Percentiles rank a stretch among this genome's conserved stretches.
Evolutionary conservation across 345 rosid species (phyloP).

Genomic region (Citrus inodora): DNA sequence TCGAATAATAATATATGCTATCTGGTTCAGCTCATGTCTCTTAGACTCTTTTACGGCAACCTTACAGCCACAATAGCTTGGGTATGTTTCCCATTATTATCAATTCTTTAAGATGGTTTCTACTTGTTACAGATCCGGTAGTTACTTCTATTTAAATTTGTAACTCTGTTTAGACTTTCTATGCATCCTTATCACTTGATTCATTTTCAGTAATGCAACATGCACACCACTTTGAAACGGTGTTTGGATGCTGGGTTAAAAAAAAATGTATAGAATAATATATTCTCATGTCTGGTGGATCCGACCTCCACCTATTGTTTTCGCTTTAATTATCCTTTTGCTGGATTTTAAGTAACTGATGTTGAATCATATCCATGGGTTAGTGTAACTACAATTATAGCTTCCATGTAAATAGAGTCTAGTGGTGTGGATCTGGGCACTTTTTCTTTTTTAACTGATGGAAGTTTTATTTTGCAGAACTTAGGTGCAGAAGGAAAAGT

Average conservation of each 20-base stretch:
- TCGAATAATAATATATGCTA: slow-evolving; percentile 1
- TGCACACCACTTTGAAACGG: not conserved
- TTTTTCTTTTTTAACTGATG: slow-evolving; percentile 14
- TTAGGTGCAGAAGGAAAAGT: slow-evolving; percentile 50
- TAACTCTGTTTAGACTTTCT: not conserved
- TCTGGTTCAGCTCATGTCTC: not conserved
- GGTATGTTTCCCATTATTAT: not conserved
- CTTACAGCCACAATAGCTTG: not conserved
- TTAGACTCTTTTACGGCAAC: not conserved
- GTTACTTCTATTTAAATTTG: not conserved
- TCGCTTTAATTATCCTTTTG: not conserved
- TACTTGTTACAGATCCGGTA: not conserved
- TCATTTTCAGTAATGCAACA: not conserved
- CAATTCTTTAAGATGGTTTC: not conserved
- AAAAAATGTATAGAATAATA: not conserved
- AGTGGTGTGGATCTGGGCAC: not conserved
- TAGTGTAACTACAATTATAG: not conserved
- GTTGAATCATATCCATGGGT: not conserved
- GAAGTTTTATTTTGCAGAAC: slow-evolving; percentile 38
- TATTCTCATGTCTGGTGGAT: not conserved
- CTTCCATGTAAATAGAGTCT: not conserved
- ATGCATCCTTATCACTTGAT: not conserved
- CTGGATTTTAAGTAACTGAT: not conserved
- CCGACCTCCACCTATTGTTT: not conserved
- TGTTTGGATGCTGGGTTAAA: not conserved